These are phyloP conservation scores for Suillus placidus DNA, from an alignment of 768 basidiomycete species.

Conservation along the genomic window DNA sequence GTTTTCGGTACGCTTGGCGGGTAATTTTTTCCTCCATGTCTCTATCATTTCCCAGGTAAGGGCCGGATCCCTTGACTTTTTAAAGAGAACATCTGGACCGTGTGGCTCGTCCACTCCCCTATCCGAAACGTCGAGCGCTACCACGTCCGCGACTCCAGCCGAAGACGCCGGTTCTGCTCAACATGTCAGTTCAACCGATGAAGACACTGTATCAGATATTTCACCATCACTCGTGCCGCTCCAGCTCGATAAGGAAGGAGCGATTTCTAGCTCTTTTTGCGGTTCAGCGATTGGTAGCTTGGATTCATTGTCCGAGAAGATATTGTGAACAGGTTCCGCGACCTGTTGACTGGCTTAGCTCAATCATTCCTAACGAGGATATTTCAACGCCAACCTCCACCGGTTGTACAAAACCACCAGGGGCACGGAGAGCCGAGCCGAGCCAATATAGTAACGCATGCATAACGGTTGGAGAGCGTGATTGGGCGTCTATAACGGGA, in stretches of 20 bases:
- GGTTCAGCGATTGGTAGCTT: background rate
- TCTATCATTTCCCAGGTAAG: constrained; percentile 35
- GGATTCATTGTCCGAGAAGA: constrained; percentile 16
- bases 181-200: background rate
- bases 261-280: background rate
- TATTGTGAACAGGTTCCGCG: constrained; percentile 35
- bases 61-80: constrained; percentile 25
- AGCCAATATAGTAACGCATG: constrained; percentile 61
- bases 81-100: constrained; percentile 17
- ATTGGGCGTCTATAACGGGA: constrained; percentile 43
- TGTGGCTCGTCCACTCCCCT: constrained; percentile 13
- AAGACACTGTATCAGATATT: background rate
- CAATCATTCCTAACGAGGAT: background rate
- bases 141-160: constrained; percentile 18
- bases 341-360: constrained; percentile 20
- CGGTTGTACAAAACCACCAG: constrained; percentile 33
- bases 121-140: constrained; percentile 25
- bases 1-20: constrained; percentile 16
- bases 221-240: constrained; percentile 32
- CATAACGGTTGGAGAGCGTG: constrained; percentile 50
- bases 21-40: constrained; percentile 33
- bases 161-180: constrained; percentile 28
- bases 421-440: constrained; percentile 46
- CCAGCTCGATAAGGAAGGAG: constrained; percentile 36
- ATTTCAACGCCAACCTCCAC: constrained; percentile 18